phyloP scores from a whole-genome alignment of 1,284 basidiomycete species.

The Coniferiporia sulphurascens region DNA sequence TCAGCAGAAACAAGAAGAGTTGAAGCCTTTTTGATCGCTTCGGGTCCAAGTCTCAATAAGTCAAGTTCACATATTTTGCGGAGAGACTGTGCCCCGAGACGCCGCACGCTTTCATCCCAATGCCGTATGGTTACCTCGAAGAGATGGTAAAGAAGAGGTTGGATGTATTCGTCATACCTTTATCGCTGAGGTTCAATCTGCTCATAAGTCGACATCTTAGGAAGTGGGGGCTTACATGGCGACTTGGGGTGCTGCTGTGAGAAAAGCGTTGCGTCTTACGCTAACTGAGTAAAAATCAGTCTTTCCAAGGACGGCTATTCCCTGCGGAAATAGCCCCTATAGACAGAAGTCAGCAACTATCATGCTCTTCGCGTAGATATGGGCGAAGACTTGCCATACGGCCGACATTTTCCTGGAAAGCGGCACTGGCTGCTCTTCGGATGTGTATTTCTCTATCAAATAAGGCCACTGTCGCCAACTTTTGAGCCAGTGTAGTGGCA shows the following conservation, averaged over 20 bases:
- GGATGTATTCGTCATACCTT: slow-evolving; percentile 70
- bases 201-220: slow-evolving; percentile 3
- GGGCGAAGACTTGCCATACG: slow-evolving; percentile 61
- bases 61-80: slow-evolving; percentile 63
- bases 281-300: slow-evolving; percentile 96
- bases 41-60: slow-evolving; percentile 46
- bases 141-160: slow-evolving; percentile 70
- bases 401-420: slow-evolving; percentile 96
- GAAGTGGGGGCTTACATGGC: slow-evolving; percentile 56
- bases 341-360: slow-evolving; percentile 20
- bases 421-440: slow-evolving; percentile 94
- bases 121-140: slow-evolving; percentile 76
- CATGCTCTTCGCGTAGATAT: background rate
- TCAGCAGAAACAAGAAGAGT: slow-evolving; percentile 65
- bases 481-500: slow-evolving; percentile 62
- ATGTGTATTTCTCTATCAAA: slow-evolving; percentile 95
- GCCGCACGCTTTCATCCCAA: slow-evolving; percentile 85
- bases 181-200: slow-evolving; percentile 3
- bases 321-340: slow-evolving; percentile 85
- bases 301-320: slow-evolving; percentile 87
- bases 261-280: slow-evolving; percentile 78
- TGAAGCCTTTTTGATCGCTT: slow-evolving; percentile 56
- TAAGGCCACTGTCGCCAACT: slow-evolving; percentile 73
- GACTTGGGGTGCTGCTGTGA: slow-evolving; percentile 79
- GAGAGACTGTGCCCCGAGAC: slow-evolving; percentile 76